Conservation (phyloP, 2,329 filamentous ascomycete genomes). For the Fusarium metavorans region DNA sequence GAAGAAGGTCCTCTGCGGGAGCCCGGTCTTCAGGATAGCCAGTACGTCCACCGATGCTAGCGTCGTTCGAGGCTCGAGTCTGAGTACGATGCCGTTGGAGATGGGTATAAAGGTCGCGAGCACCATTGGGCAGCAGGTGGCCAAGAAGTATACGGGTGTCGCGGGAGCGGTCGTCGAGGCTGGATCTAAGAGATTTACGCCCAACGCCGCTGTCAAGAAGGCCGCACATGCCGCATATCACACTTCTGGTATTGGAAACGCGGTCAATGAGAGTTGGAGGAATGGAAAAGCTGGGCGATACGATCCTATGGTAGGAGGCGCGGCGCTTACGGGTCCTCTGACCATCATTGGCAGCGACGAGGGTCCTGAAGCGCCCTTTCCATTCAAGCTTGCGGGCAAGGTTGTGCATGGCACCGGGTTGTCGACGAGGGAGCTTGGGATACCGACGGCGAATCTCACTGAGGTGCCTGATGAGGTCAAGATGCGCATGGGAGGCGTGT, state of each 20-base stretch:
- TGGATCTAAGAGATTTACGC: constrained; percentile 52
- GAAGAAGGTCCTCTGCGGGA: constrained; percentile 71
- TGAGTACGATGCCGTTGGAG: constrained; percentile 74
- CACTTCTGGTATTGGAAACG: constrained; percentile 41
- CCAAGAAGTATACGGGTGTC: constrained; percentile 56
- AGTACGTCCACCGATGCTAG: constrained; percentile 72
- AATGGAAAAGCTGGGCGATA: constrained; percentile 54
- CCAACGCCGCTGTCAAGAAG: constrained; percentile 50
- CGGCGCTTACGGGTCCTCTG: constrained; percentile 48
- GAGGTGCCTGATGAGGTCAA: constrained; percentile 65
- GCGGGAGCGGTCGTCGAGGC: constrained; percentile 55
- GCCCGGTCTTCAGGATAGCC: constrained; percentile 76
- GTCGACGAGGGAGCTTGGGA: constrained; percentile 54
- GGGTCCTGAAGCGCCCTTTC: constrained; percentile 66
- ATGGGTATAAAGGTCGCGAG: constrained; percentile 70
- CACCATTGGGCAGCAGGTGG: constrained; percentile 59
- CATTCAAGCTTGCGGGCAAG: constrained; percentile 63
- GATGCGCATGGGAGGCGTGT: constrained; percentile 69
- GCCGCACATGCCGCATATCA: constrained; percentile 56
- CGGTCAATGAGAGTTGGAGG: constrained; percentile 51
- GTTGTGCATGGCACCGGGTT: constrained; percentile 59
- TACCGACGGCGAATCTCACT: constrained; percentile 66
- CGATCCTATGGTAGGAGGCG: constrained; percentile 49
- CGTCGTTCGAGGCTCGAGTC: constrained; percentile 72
- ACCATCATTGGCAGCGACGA: constrained; percentile 60